phyloP scores from a whole-genome alignment of 177 flowering plant genomes.

The Telopea speciosissima region DNA sequence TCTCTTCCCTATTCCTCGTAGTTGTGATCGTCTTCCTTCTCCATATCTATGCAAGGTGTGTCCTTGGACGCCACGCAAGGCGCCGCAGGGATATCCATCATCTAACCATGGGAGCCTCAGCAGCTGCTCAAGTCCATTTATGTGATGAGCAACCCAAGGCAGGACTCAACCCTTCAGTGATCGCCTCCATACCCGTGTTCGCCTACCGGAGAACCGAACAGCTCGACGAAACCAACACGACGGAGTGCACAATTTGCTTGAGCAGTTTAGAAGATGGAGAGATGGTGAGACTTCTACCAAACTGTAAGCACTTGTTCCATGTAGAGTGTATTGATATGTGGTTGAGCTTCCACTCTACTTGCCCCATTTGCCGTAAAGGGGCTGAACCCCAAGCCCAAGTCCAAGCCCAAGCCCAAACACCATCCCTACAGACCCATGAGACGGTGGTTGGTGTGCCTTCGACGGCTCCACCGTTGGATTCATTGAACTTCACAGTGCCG shows the following conservation, averaged over 20 bases:
- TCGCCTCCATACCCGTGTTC: constrained; percentile 23
- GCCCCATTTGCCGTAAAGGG: constrained; percentile 32
- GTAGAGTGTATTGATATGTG: constrained; percentile 34
- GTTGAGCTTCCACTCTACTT: constrained; percentile 27
- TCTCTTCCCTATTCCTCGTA: constrained; percentile 33
- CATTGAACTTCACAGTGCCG: neutral
- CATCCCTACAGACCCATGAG: neutral
- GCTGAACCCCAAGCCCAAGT: constrained; percentile 16
- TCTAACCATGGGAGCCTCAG: neutral
- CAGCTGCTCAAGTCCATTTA: constrained; percentile 6
- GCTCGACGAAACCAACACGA: neutral
- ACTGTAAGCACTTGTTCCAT: constrained; percentile 35
- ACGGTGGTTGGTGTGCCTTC: neutral
- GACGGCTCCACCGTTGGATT: constrained; percentile 23
- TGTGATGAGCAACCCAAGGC: constrained; percentile 19
- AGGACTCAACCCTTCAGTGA: constrained; percentile 26
- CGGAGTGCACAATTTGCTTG: constrained; percentile 33
- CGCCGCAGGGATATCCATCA: constrained; percentile 17
- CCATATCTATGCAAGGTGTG: constrained; percentile 42
- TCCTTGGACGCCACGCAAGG: constrained; percentile 30
- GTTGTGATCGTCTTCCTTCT: constrained; percentile 35
- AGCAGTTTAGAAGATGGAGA: constrained; percentile 28
- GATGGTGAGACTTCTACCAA: constrained; percentile 28
- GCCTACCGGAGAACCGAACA: constrained; percentile 1
- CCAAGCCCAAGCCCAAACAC: neutral